Conservation (phyloP, 768 basidiomycete species). For the Tulasnella sp. region DNA sequence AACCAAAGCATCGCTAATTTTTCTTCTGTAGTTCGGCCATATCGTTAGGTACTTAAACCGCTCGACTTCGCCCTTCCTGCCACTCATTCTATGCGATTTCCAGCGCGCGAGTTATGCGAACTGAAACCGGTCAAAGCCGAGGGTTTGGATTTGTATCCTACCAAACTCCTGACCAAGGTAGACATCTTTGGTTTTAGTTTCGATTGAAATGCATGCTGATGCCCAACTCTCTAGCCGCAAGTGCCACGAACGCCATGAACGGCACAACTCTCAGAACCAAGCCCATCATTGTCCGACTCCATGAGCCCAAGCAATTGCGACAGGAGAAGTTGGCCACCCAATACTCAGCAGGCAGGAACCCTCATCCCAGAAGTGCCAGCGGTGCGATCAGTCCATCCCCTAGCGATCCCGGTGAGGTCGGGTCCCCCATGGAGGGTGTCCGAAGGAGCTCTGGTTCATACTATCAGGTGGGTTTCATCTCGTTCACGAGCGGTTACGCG, state of each 20-base stretch:
- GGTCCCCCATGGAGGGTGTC: slow-evolving; percentile 52
- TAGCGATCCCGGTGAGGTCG: slow-evolving; percentile 71
- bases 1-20: slow-evolving; percentile 17
- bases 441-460: slow-evolving; percentile 83
- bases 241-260: slow-evolving; percentile 79
- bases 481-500: not conserved
- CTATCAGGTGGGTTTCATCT: slow-evolving; percentile 56
- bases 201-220: not conserved
- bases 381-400: slow-evolving; percentile 82
- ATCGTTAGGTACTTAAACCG: slow-evolving; percentile 65
- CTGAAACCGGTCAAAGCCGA: slow-evolving; percentile 72
- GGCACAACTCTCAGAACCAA: slow-evolving; percentile 66
- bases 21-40: slow-evolving; percentile 62
- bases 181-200: not conserved
- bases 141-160: slow-evolving; percentile 91
- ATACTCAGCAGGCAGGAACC: slow-evolving; percentile 44
- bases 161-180: slow-evolving; percentile 79
- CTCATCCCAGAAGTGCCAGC: slow-evolving; percentile 70
- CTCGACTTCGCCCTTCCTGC: not conserved
- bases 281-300: slow-evolving; percentile 77
- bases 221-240: slow-evolving; percentile 47
- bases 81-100: not conserved
- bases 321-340: slow-evolving; percentile 83
- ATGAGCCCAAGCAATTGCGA: slow-evolving; percentile 87
- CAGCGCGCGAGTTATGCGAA: slow-evolving; percentile 90